A percentile compares a stretch with the other conserved stretches of the same genome.
Conservation (phyloP, 192 early-diverging fungal species). For the Entomortierella lignicola region DNA sequence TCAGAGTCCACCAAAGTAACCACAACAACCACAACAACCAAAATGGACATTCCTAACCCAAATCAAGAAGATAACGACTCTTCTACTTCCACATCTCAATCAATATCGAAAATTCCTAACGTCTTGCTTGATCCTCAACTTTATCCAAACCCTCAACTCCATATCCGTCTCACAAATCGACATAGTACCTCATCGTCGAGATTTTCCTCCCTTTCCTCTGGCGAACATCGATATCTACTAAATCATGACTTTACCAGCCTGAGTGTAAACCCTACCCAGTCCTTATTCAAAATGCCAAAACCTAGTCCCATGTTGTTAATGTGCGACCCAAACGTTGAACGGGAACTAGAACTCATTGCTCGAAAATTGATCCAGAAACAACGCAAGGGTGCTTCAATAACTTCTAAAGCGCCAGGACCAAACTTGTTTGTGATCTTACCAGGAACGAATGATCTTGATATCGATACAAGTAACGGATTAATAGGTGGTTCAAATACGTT, state of each 20-base stretch:
- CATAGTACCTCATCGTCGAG: no score
- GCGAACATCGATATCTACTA: neutral
- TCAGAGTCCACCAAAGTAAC: no score
- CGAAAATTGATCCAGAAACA: conserved; percentile 13
- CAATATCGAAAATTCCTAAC: neutral
- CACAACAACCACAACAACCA: no score
- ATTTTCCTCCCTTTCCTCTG: neutral
- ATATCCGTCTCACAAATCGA: no score
- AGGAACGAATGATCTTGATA: neutral
- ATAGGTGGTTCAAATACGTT: neutral
- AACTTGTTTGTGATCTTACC: conserved; percentile 43
- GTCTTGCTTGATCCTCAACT: no score
- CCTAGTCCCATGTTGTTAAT: conserved; percentile 6
- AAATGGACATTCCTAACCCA: neutral
- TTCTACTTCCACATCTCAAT: neutral
- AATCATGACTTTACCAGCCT: no score
- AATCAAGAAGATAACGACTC: neutral
- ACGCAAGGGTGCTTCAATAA: neutral
- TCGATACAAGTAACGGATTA: neutral
- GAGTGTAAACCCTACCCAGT: neutral
- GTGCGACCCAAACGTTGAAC: conserved; percentile 7
- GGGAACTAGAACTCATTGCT: conserved; percentile 15
- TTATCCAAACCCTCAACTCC: neutral
- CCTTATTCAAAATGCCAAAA: neutral
- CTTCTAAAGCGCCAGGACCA: neutral